phyloP scores from a whole-genome alignment of 1,284 basidiomycete genomes.

The Trichosporon sp. region DNA sequence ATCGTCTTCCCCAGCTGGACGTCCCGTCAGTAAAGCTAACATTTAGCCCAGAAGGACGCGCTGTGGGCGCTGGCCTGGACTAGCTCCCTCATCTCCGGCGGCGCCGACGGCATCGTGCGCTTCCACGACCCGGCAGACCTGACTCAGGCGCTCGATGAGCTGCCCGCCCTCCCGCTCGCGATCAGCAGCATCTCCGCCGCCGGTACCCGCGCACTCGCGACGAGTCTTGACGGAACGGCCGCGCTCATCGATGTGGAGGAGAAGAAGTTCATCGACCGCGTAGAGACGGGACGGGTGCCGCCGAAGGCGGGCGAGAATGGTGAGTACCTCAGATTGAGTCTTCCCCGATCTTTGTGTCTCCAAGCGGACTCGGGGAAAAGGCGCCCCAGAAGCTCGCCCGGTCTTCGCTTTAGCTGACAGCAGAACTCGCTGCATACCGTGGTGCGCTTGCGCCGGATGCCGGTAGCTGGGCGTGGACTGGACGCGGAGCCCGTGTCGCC shows the following conservation, averaged over 20 bases:
- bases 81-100: conserved; percentile 40
- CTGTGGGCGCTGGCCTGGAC: conserved; percentile 51
- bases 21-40: background rate
- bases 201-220: conserved; percentile 68
- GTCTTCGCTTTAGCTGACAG: conserved; percentile 17
- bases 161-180: conserved; percentile 71
- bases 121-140: conserved; percentile 60
- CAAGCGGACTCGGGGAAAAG: too few relatives aligned
- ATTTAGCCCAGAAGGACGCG: conserved; percentile 43
- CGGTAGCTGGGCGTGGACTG: conserved; percentile 74
- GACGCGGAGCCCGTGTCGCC: conserved; percentile 70
- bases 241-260: conserved; percentile 68
- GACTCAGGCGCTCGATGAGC: conserved; percentile 64
- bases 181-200: conserved; percentile 71
- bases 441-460: conserved; percentile 74
- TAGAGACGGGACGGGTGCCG: conserved; percentile 69
- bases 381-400: too few relatives aligned
- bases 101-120: conserved; percentile 50
- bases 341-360: background rate
- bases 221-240: conserved; percentile 78
- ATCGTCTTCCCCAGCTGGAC: background rate
- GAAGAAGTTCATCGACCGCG: conserved; percentile 64
- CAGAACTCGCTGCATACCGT: conserved; percentile 67
- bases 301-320: conserved; percentile 67
- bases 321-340: conserved; percentile 54